A percentile compares a stretch with the other conserved stretches of the same genome.
These are phyloP conservation scores for Candida michaelii DNA, from an alignment of 805 yeast genomes.

Conservation along the genomic window DNA sequence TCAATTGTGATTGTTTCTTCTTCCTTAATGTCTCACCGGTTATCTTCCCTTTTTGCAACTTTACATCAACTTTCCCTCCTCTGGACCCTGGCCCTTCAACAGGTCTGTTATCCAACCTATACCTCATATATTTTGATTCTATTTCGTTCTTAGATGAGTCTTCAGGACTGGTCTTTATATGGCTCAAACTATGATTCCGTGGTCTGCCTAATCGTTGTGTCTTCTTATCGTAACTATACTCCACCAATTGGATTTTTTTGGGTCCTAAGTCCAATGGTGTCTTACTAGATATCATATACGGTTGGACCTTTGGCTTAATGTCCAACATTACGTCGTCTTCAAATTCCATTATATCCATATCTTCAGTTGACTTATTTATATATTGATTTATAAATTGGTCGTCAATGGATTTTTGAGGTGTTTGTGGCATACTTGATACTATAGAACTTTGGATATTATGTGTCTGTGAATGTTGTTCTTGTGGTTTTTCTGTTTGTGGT, in stretches of 20 bases:
- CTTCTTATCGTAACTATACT: constrained; percentile 31
- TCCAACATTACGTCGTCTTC: not conserved
- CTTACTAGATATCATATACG: constrained; percentile 1
- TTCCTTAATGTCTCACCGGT: constrained; percentile 22
- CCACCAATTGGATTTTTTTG: constrained; percentile 22
- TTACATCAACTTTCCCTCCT: constrained; percentile 26
- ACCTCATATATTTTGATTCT: constrained; percentile 30
- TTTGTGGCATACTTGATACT: not conserved
- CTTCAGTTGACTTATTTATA: constrained; percentile 1
- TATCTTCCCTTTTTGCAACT: constrained; percentile 25
- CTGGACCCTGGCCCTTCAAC: constrained; percentile 41
- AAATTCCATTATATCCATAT: constrained; percentile 2
- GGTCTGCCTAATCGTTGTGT: constrained; percentile 38
- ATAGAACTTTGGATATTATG: not conserved
- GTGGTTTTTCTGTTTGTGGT: too few species aligned
- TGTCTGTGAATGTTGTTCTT: too few species aligned
- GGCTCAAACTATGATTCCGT: constrained; percentile 25
- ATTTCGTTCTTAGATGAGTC: constrained; percentile 23
- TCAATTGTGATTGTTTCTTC: constrained; percentile 20
- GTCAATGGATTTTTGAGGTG: not conserved
- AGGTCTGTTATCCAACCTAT: constrained; percentile 34
- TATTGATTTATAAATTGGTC: constrained; percentile 1
- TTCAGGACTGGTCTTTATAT: constrained; percentile 19
- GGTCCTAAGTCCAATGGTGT: not conserved
- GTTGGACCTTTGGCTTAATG: not conserved